Evolutionary conservation across 2,329 filamentous ascomycete genomes (phyloP).

Genomic region (Claviceps sp.): DNA sequence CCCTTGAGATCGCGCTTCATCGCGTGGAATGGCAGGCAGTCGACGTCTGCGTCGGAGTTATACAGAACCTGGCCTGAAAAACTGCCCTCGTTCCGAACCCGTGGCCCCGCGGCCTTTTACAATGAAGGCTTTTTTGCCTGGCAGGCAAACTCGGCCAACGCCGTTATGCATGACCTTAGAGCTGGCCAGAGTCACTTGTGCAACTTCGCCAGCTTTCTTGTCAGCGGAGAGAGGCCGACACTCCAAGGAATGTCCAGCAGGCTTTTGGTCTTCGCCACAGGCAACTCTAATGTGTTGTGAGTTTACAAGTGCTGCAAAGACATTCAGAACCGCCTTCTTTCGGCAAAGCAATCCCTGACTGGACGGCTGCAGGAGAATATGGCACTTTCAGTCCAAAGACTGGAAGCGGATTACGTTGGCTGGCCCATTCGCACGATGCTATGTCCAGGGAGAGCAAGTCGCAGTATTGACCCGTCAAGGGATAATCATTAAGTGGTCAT

Average conservation of each 20-base stretch:
- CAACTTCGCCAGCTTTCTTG: conserved; percentile 5
- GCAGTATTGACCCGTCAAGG: conserved; percentile 11
- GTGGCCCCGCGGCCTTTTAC: conserved; percentile 9
- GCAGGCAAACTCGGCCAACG: conserved; percentile 10
- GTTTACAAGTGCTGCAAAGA: not conserved
- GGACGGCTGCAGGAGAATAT: conserved; percentile 9
- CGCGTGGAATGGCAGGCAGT: conserved; percentile 1
- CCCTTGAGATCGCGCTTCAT: conserved; percentile 9
- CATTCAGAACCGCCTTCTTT: not conserved
- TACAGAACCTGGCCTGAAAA: not conserved
- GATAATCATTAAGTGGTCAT: conserved; percentile 12
- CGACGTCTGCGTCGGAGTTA: not conserved
- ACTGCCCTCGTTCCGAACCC: not conserved
- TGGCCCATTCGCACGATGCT: conserved; percentile 6
- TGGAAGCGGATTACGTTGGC: conserved; percentile 13
- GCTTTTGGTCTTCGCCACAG: not conserved
- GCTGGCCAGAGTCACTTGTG: conserved; percentile 10
- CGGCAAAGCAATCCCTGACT: not conserved
- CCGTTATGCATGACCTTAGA: conserved; percentile 14
- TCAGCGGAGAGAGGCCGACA: conserved; percentile 9
- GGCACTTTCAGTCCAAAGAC: conserved; percentile 8
- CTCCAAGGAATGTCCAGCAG: conserved; percentile 10
- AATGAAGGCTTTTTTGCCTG: conserved; percentile 14
- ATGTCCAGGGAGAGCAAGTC: conserved; percentile 9
- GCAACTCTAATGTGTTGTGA: conserved; percentile 5